These are phyloP conservation scores for Ophiostoma sp. DNA, from an alignment of 2,329 filamentous ascomycete genomes.

Conservation along the genomic window DNA sequence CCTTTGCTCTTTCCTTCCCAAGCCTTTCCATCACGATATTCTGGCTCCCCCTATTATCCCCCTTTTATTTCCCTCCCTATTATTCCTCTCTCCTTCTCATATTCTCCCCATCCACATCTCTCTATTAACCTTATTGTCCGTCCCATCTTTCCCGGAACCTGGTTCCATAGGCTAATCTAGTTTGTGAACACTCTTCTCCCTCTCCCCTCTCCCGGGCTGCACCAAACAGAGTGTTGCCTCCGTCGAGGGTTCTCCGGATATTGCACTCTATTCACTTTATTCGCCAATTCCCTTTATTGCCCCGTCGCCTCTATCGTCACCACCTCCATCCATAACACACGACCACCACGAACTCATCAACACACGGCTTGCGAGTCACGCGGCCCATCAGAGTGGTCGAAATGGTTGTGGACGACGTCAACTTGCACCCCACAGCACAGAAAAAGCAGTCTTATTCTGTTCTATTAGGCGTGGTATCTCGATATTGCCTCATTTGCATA, in stretches of 20 bases:
- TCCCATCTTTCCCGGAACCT: conserved; percentile 16
- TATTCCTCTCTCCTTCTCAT: background rate
- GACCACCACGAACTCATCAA: background rate
- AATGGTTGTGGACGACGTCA: background rate
- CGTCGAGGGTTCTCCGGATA: background rate
- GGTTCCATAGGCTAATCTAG: conserved; percentile 22
- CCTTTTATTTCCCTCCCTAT: background rate
- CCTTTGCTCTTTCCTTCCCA: background rate
- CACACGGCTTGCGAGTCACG: conserved; percentile 6
- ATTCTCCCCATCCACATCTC: background rate
- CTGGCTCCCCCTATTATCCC: no score
- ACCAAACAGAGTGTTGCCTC: background rate
- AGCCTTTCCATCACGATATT: background rate
- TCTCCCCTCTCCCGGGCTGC: background rate
- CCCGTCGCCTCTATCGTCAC: background rate
- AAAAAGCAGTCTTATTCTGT: background rate
- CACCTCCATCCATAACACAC: background rate
- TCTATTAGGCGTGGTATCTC: background rate
- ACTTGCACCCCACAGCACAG: background rate
- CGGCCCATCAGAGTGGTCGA: background rate
- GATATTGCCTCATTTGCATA: background rate
- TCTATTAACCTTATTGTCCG: conserved; percentile 7
- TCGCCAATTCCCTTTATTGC: background rate
- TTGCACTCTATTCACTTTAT: conserved; percentile 4
- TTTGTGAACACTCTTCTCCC: background rate